A percentile compares a stretch with the other conserved stretches of the same genome.
Conservation (phyloP, 805 yeast species). For the Cyberlindnera maritima region DNA sequence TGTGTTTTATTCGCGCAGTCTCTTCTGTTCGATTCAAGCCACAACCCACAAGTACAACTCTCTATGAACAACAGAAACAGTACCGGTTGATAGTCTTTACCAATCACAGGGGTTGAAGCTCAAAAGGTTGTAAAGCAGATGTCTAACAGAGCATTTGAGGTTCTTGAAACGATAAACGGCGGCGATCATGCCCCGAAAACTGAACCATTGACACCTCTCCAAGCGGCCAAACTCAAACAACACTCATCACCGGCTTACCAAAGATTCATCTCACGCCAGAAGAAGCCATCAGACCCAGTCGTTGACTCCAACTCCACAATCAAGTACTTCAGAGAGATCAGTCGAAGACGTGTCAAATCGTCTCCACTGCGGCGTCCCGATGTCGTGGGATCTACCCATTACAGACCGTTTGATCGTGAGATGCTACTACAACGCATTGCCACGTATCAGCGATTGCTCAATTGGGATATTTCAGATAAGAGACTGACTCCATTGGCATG, state of each 20-base stretch:
- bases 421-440: constrained; percentile 38
- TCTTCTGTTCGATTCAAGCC: too few relatives aligned
- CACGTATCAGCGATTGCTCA: constrained; percentile 40
- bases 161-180: not conserved
- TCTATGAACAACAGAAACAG: not conserved
- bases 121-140: too few relatives aligned
- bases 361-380: not conserved
- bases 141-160: not conserved
- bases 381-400: not conserved
- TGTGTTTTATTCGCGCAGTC: not conserved
- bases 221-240: not conserved
- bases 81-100: too few relatives aligned
- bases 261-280: not conserved
- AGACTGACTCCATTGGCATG: constrained; percentile 45
- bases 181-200: not conserved
- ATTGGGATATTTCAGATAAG: constrained; percentile 41
- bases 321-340: constrained; percentile 11
- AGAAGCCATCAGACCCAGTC: not conserved
- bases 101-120: too few relatives aligned
- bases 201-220: not conserved
- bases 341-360: constrained; percentile 4
- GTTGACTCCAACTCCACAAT: constrained; percentile 10
- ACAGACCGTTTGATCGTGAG: constrained; percentile 34
- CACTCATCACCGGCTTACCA: not conserved
- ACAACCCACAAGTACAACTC: too few relatives aligned